Base-by-base conservation (phyloP, 2,329 filamentous ascomycete genomes). In the Coniochaeta ligniaria region DNA sequence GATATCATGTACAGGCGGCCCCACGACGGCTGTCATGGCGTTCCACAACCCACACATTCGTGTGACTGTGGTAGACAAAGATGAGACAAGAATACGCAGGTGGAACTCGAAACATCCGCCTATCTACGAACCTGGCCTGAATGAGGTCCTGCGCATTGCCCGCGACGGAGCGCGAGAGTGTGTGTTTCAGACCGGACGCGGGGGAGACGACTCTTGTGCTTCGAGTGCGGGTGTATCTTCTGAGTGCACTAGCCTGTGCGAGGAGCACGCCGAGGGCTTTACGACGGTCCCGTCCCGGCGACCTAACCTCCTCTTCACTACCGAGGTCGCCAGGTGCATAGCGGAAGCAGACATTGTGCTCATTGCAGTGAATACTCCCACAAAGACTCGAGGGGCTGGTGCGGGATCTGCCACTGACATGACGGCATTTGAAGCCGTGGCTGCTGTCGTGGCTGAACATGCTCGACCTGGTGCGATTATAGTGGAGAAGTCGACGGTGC, bases 401-500 rank as follows among this genome's bases (percentile, higher is more conserved):
- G 85, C 86, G 6, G 89, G 89, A 12, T 82, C 80, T 64, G 89
- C 90, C 0, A 88, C 88, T 17, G 88, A 93, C 66, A 84, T 93
- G 76, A 84, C 84, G 1, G 84, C 85, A 12, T 83, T 93, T 28
- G 89, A 93, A 71, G 84, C 84, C 20, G 89, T 88, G 6, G 85
- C 85, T 1, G 80, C 82, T 58, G 83, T 84, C 60, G 86, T 93
- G 36, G 90, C 89, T 11, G 77, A 83, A 64, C 78, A 87, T 63
- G 87, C 89, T 3, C 84, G 81, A 33, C 77, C 81, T 20, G 87
- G 86, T 56, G 84, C 88, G 60, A 90, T 93, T 60, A 84, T 94
- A 58, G 90, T 93, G 22, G 90, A 93, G 76, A 94, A 93, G 77
- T 89, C 85, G 60, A 94, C 90, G 0, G 90, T 93, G 28, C 90